Percentiles rank a stretch among this genome's conserved stretches.
phyloP scores from a whole-genome alignment of 768 basidiomycete genomes.

The Filobasidium wieringae region DNA sequence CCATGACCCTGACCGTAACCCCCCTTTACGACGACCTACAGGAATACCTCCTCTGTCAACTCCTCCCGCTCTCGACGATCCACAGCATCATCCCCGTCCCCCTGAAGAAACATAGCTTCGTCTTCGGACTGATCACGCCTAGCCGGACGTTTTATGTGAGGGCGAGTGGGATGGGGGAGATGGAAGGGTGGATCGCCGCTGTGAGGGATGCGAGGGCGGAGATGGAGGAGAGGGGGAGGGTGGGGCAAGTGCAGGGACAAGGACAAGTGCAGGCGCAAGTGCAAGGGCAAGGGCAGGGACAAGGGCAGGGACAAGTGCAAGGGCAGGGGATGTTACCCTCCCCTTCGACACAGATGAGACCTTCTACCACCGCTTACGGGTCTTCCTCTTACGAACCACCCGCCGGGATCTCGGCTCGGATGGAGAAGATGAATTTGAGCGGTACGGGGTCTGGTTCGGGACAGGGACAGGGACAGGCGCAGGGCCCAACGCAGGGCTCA shows the following conservation, averaged over 20 bases:
- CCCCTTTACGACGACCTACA: constrained; percentile 8
- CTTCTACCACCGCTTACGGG: too few relatives aligned
- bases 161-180: constrained; percentile 59
- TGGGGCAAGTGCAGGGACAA: background rate
- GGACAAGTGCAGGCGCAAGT: too few relatives aligned
- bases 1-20: constrained; percentile 3
- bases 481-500: too few relatives aligned
- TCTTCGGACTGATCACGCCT: constrained; percentile 84
- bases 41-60: constrained; percentile 81
- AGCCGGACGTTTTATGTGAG: constrained; percentile 83
- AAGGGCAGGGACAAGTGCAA: too few relatives aligned
- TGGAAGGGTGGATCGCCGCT: constrained; percentile 68
- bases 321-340: too few relatives aligned
- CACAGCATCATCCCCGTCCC: constrained; percentile 78
- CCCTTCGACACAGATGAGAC: too few relatives aligned
- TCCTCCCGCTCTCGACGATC: constrained; percentile 74
- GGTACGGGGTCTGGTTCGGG: too few relatives aligned
- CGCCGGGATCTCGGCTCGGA: too few relatives aligned
- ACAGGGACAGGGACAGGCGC: too few relatives aligned
- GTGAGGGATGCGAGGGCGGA: constrained; percentile 60
- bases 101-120: constrained; percentile 77
- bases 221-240: constrained; percentile 32
- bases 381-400: too few relatives aligned
- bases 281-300: too few relatives aligned
- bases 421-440: too few relatives aligned